phyloP scores from a whole-genome alignment of 495 filamentous ascomycete genomes.

The Penicillium argentinense region DNA sequence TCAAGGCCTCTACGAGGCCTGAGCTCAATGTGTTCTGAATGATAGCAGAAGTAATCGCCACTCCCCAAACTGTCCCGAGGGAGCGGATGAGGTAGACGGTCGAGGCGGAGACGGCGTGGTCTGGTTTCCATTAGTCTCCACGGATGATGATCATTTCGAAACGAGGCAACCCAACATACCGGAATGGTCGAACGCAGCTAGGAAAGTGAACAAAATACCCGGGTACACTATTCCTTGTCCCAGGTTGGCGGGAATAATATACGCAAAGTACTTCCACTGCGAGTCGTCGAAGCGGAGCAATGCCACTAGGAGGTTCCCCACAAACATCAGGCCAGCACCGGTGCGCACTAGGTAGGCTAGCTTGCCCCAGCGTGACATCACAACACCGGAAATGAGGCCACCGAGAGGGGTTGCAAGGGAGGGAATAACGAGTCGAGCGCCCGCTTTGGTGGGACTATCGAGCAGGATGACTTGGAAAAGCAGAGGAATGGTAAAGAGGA shows the following conservation, averaged over 20 bases:
- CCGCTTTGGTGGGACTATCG: constrained; percentile 61
- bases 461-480: constrained; percentile 64
- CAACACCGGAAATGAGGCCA: constrained; percentile 57
- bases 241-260: constrained; percentile 62
- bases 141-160: neutral
- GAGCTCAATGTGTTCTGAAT: constrained; percentile 62
- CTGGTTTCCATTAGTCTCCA: constrained; percentile 27
- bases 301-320: constrained; percentile 58
- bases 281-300: constrained; percentile 56
- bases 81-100: constrained; percentile 64
- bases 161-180: constrained; percentile 35
- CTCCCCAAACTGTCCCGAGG: constrained; percentile 63
- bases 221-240: constrained; percentile 67
- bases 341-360: constrained; percentile 53
- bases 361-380: constrained; percentile 66
- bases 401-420: constrained; percentile 62
- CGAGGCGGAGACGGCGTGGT: constrained; percentile 64
- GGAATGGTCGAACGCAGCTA: constrained; percentile 62
- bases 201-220: constrained; percentile 59
- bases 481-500: constrained; percentile 63
- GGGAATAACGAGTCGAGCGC: constrained; percentile 58
- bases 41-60: constrained; percentile 61
- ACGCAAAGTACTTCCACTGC: constrained; percentile 62
- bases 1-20: constrained; percentile 55
- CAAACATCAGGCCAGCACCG: constrained; percentile 57